Evolutionary conservation across 305 asterid species (phyloP), one percentile per base, ranked within the genome.

Genomic region (Solanum chacoense): DNA sequence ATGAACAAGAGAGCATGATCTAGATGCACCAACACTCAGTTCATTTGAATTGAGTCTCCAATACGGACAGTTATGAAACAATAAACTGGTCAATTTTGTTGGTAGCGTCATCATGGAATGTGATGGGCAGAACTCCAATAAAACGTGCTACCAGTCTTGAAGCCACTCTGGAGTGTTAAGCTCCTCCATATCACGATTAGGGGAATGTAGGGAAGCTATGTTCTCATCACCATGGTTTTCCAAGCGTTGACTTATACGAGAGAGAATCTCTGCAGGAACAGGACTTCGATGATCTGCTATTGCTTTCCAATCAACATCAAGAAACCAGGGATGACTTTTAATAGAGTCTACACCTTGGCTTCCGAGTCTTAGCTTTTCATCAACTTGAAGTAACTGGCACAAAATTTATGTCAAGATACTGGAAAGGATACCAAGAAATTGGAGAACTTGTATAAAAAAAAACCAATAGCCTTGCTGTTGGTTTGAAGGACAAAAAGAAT

Each of bases 271-370:
- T 16, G 72, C 88, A 63, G 99, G 99, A 76, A 92, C 94, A 14
- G 90, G 93, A 78, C 87, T 85, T 28, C 78, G 89, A 79, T 91
- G 90, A 22, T 92, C 93, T 59, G 90, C 93, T 91, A 97, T 85
- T 89, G 93, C 95, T 75, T 91, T 74, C 99, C 99, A 97, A 80
- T 97, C 97, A 32, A 95, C 89, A 72, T 93, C 96, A 71, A 88
- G 65, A 89, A 97, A 97, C 99, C 99, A 97, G 34, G 98, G 95
- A 93, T 97, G 98, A 87, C 90, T 38, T 94, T 96, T 97, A 84
- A 97, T 90, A 89, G 94, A 91, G 88, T 92, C 96, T 5, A 88
- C 90, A 87, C 97, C 97, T 91, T 92, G 92, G 90, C 93, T 94
- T 90, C 99, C 99, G 26, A 97, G 98, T 92, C 98, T 93, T 18